Conservation (phyloP, 1,139 yeast species). For the Yamadazyma trypodendri region DNA sequence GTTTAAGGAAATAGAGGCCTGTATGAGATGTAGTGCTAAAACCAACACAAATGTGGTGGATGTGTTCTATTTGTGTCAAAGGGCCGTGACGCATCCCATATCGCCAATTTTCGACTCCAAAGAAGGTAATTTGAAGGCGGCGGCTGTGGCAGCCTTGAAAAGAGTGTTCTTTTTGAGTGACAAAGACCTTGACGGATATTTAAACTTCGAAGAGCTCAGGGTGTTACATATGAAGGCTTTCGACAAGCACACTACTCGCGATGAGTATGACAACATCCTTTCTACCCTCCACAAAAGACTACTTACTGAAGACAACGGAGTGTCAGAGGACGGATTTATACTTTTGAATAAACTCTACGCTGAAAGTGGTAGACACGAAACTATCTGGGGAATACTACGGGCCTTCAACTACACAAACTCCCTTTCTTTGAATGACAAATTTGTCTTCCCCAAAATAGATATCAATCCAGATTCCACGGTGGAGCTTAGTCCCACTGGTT, state of each 20-base stretch:
- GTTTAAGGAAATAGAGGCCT: slow-evolving; percentile 90
- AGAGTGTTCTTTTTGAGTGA: slow-evolving; percentile 85
- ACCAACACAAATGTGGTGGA: slow-evolving; percentile 78
- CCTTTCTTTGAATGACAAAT: slow-evolving; percentile 73
- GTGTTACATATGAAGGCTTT: slow-evolving; percentile 76
- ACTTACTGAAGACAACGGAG: slow-evolving; percentile 19
- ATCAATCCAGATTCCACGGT: slow-evolving; percentile 79
- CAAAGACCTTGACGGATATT: slow-evolving; percentile 82
- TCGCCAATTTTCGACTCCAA: slow-evolving; percentile 93
- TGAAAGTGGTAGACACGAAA: slow-evolving; percentile 90
- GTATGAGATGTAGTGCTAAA: slow-evolving; percentile 84
- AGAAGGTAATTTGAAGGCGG: slow-evolving; percentile 75
- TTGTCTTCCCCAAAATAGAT: slow-evolving; percentile 74
- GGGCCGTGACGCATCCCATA: slow-evolving; percentile 91
- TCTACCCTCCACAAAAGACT: slow-evolving; percentile 25
- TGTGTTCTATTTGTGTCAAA: slow-evolving; percentile 86
- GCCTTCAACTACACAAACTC: slow-evolving; percentile 91
- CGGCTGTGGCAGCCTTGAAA: slow-evolving; percentile 71
- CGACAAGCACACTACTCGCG: slow-evolving; percentile 36
- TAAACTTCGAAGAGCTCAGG: slow-evolving; percentile 68
- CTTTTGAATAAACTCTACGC: slow-evolving; percentile 77
- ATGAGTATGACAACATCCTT: slow-evolving; percentile 33
- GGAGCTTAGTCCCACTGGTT: slow-evolving; percentile 92
- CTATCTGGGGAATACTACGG: slow-evolving; percentile 91
- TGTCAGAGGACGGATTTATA: slow-evolving; percentile 75